Base-by-base conservation (phyloP, 768 basidiomycete species). In the Nidularia pulvinata region DNA sequence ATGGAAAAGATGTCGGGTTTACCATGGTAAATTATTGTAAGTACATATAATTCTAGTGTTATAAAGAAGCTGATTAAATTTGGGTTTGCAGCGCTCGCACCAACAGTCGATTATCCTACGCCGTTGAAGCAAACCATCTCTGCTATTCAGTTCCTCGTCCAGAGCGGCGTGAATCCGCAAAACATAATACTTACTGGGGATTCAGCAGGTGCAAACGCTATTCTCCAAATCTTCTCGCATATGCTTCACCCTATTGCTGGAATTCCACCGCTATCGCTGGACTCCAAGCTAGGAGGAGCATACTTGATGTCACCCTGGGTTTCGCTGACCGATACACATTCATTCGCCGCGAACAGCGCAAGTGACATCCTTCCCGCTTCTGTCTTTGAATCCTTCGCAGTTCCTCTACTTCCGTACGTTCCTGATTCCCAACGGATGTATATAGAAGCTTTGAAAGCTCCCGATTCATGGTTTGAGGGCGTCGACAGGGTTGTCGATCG, bases 251-350 rank as follows among this genome's bases (percentile, higher is more conserved):
- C 72, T 9, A 51, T 63, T 16, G 53, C 51, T 5, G 57, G 49
- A 45, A 57, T 72, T 11, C 63, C 65, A 4, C 16, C 48, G 14
- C 49, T 69, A 47, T 34, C 50, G 9, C 58, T 65, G 25, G 48
- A 55, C 32, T 54, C 62, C 6, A 60, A 51, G 3, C 30, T 72
- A 25, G 61, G 64, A n/a, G 65, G 68, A 9, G 58, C 49, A 3
- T 61, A 55, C 39, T 55, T 70, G 34, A 61, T 74, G 45, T 71
- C 70, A 0, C 72, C 72, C 10, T 75, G 69, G 70, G 59, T 68
- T 7, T 55, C 59, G 11, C 62, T 73, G 32, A 44, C 57, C 22
- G 61, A 62, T 6, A 60, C 61, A 25, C 49, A 53, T n/a, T 71
- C 66, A 7, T 61, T 62, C 51, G 11, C 25, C 16, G 59, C 55